Conservation (phyloP, 2,329 filamentous ascomycete species). For the Phaeosphaeria sp. region DNA sequence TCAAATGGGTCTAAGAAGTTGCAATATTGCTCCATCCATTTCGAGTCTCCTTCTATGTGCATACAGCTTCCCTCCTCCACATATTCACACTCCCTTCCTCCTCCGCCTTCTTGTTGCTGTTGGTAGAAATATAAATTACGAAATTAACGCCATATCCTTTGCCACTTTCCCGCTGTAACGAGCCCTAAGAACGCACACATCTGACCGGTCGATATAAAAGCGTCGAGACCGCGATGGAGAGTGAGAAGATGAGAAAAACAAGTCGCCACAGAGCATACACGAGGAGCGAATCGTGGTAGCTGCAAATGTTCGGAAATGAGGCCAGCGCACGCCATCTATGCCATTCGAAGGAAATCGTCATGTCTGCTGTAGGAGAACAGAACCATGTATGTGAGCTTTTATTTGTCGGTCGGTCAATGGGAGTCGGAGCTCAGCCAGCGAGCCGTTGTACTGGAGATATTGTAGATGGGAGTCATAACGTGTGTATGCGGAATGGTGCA, state of each 20-base stretch:
- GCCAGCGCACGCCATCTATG: conserved; percentile 37
- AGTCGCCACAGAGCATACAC: conserved; percentile 12
- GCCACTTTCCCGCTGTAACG: conserved; percentile 20
- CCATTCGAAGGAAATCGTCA: conserved; percentile 38
- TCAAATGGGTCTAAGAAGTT: neutral
- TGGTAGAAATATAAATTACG: conserved; percentile 25
- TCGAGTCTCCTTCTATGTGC: conserved; percentile 20
- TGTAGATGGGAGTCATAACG: conserved; percentile 27
- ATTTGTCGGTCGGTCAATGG: conserved; percentile 16
- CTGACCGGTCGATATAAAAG: conserved; percentile 17
- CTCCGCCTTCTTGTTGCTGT: conserved; percentile 1
- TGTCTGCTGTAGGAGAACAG: conserved; percentile 23
- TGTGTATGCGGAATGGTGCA: conserved; percentile 13
- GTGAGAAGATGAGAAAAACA: conserved; percentile 10
- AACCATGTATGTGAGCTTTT: conserved; percentile 32
- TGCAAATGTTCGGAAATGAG: conserved; percentile 12
- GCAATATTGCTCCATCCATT: conserved; percentile 9
- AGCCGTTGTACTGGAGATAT: conserved; percentile 25
- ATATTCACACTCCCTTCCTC: conserved; percentile 4
- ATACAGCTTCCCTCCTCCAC: conserved; percentile 7
- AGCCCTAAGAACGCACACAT: conserved; percentile 17
- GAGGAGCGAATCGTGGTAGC: conserved; percentile 1
- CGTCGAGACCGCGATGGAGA: conserved; percentile 21
- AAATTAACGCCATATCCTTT: conserved; percentile 26
- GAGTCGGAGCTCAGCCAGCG: conserved; percentile 40